Base-by-base conservation (phyloP, 257 asterid species). In the Osmanthus fragrans region DNA sequence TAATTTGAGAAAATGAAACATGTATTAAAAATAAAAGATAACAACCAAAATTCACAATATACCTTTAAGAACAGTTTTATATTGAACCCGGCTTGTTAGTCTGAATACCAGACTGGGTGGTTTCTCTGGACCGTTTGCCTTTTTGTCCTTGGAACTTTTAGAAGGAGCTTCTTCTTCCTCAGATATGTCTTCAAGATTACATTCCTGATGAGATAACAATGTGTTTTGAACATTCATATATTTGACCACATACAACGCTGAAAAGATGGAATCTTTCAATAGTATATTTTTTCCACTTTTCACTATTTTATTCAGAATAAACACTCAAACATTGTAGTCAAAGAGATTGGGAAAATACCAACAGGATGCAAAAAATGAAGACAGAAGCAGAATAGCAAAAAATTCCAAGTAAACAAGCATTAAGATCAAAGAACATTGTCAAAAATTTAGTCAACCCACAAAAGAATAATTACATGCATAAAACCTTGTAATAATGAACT, bases 31-130 rank as follows among this genome's bases (percentile, higher is more conserved):
- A 36, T 36, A 34, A 32, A 74, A 74, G 12, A 42, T 37, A 12
- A 13, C 69, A 63, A 63, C 36, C 7, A 78, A 2, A 30, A 64
- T 70, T 54, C 25, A 69, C 3, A 33, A 76, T 3, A 18, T 79
- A 91, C 98, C 93, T 88, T 93, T 93, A 11, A 95, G 90, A 84
- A 95, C 96, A 40, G 99, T 95, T 83, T 95, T 95, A 75, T 95
- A 95, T 18, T 87, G 96, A 77, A 95, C 96, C 85, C 92, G 88
- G 90, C 90, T 92, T 5, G 96, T 90, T 75, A 95, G 72, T 81
- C 90, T 92, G 88, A 95, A 95, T 32, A 84, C 78, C 78, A 95
- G 96, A 87, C 88, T 91, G 72, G 96, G 96, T 80, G 82, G 45
- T 88, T 95, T 95, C 58, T 94, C 99, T 19, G 99, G 92, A 68